Evolutionary conservation across 1,284 basidiomycete genomes (phyloP), one percentile per base, ranked within the genome.

Genomic region (Neotropicomus parvogracilis): DNA sequence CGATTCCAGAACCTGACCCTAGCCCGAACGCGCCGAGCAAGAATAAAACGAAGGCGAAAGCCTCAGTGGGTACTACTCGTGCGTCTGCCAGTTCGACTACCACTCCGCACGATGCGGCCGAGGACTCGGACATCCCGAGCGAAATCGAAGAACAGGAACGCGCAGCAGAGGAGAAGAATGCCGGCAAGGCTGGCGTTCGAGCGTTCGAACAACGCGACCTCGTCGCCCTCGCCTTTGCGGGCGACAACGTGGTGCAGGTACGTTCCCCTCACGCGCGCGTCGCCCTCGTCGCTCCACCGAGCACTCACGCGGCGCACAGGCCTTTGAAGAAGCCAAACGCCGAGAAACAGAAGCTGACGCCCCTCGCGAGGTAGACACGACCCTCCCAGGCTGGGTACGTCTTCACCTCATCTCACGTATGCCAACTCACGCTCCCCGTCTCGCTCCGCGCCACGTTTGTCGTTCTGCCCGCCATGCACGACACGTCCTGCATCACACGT

Each of bases 151-250:
- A 75, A 35, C 85, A 88, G 56, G 84, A 86, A 55, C 71, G 69
- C 39, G 61, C 63, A 0, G 59, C 78, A 3, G 63, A 71, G 27
- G 49, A 44, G 20, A 81, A 77, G 53, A 70, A 67, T 6, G 75
- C 58, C 26, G 62, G 56, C 36, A 72, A 68, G 38, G 24, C 5
- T 4, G 70, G 69, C n/a, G 59, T 77, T 2, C 76, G 75, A 40
- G 85, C 86, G 0, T 89, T 94, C 65, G 75, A 88, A 63, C 93
- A 97, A 65, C 78, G 88, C 20, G 89, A 97, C 55, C 76, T 99
- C 5, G 94, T 99, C 8, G 88, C 93, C 1, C 81, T 86, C 52
- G 97, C 95, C 0, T 99, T 99, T 72, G 95, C 95, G 0, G 92
- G 91, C 1, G 95, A 99, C 67, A 90, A 97, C 61, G 95, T 98